Evolutionary conservation across 208 protist species (phyloP).

Genomic region (Leishmania mexicana): DNA sequence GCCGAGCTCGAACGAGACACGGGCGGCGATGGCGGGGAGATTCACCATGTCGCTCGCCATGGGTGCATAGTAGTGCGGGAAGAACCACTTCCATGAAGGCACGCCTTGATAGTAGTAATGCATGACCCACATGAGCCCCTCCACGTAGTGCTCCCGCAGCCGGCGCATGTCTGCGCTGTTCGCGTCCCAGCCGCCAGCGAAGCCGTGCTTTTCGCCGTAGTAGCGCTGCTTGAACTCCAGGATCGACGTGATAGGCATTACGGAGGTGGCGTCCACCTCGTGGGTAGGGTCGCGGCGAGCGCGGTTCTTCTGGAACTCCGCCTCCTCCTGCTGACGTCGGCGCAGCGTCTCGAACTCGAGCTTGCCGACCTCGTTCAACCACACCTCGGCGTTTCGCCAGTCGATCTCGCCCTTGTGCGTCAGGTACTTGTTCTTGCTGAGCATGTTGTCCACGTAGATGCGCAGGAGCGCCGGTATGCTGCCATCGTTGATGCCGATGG

Average conservation of each 20-base stretch:
- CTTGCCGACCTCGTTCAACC: conserved; percentile 73
- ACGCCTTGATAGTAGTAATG: conserved; percentile 90
- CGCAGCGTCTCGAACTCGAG: conserved; percentile 80
- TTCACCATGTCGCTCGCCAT: conserved; percentile 92
- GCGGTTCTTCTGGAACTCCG: conserved; percentile 73
- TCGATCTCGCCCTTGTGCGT: conserved; percentile 78
- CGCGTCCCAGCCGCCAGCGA: conserved; percentile 74
- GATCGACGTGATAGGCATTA: conserved; percentile 52
- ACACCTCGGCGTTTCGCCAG: conserved; percentile 71
- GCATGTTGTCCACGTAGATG: conserved; percentile 81
- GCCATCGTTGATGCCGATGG: conserved; percentile 95
- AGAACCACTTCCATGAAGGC: conserved; percentile 93
- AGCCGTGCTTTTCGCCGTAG: conserved; percentile 88
- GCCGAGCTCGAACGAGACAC: conserved; percentile 68
- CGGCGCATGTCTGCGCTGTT: conserved; percentile 63
- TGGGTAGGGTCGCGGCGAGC: conserved; percentile 59
- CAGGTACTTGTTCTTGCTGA: conserved; percentile 72
- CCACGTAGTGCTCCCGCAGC: conserved; percentile 82
- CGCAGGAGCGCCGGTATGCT: conserved; percentile 88
- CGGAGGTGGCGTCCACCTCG: conserved; percentile 47
- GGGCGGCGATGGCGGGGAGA: conserved; percentile 56
- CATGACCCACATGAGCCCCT: conserved; percentile 90
- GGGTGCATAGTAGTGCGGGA: conserved; percentile 92
- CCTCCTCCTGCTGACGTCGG: conserved; percentile 70
- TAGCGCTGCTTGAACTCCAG: conserved; percentile 85